phyloP scores from a whole-genome alignment of 495 filamentous ascomycete species.

The Cercophora scortea region DNA sequence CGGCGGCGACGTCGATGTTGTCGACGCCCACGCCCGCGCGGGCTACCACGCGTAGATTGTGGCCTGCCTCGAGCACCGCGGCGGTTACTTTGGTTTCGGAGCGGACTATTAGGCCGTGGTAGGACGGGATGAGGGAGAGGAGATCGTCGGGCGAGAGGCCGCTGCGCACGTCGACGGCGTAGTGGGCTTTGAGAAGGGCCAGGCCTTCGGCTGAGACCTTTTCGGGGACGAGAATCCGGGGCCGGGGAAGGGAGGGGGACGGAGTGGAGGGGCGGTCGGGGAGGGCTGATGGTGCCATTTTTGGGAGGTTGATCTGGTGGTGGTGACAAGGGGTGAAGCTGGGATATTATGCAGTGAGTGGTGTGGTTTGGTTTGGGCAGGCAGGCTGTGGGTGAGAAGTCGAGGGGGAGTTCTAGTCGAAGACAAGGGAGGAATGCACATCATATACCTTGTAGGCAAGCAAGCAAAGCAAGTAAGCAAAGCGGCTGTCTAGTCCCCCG shows the following conservation, averaged over 20 bases:
- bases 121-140: slow-evolving; percentile 48
- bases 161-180: slow-evolving; percentile 50
- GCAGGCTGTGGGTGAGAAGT: too few species aligned
- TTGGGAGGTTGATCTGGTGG: background rate
- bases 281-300: slow-evolving; percentile 30
- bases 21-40: slow-evolving; percentile 69
- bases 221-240: slow-evolving; percentile 61
- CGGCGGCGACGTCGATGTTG: slow-evolving; percentile 62
- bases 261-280: slow-evolving; percentile 6
- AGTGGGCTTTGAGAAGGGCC: slow-evolving; percentile 42
- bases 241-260: slow-evolving; percentile 8
- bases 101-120: slow-evolving; percentile 62
- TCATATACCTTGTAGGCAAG: too few species aligned
- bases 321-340: background rate
- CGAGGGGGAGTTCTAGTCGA: too few species aligned
- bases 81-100: slow-evolving; percentile 66
- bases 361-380: background rate
- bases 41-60: slow-evolving; percentile 61
- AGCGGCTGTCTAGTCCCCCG: too few species aligned
- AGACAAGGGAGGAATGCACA: too few species aligned
- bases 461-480: too few species aligned
- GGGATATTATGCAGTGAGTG: background rate
- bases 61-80: slow-evolving; percentile 47
- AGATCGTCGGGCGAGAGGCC: slow-evolving; percentile 49
- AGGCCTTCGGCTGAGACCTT: slow-evolving; percentile 69